Conservation (phyloP, 345 rosid species). For the Litchi chinensis region DNA sequence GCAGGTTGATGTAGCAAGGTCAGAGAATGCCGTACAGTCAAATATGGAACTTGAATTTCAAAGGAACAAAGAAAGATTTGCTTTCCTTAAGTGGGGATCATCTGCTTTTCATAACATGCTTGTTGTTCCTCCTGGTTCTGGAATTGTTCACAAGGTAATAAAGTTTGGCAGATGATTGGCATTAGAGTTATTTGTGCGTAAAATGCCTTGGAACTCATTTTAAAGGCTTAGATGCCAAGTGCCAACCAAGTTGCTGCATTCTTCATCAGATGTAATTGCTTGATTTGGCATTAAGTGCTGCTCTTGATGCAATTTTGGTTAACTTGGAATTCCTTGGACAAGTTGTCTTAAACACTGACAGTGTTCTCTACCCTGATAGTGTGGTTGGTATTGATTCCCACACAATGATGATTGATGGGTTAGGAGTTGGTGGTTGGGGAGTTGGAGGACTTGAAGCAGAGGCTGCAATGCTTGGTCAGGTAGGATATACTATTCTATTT, state of each 20-base stretch:
- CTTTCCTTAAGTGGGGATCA: slow-evolving; percentile 76
- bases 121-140: slow-evolving; percentile 76
- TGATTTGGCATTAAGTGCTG: not conserved
- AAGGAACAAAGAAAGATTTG: slow-evolving; percentile 67
- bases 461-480: slow-evolving; percentile 94
- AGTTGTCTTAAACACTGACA: slow-evolving; percentile 76
- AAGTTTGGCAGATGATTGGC: not conserved
- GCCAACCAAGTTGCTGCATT: not conserved
- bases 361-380: slow-evolving; percentile 81
- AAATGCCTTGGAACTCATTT: not conserved
- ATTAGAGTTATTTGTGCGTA: not conserved
- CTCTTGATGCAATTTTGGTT: slow-evolving; percentile 42
- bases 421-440: too few species aligned
- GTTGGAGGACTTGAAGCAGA: slow-evolving; percentile 90
- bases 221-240: not conserved
- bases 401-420: slow-evolving; percentile 90
- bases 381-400: slow-evolving; percentile 93
- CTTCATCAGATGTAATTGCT: not conserved
- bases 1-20: slow-evolving; percentile 79
- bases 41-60: slow-evolving; percentile 77
- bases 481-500: slow-evolving; percentile 16
- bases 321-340: slow-evolving; percentile 90
- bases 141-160: slow-evolving; percentile 78
- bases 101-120: slow-evolving; percentile 72
- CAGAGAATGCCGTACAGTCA: slow-evolving; percentile 68